Conservation (phyloP, 2,329 filamentous ascomycete genomes). For the Colletotrichum sp. region DNA sequence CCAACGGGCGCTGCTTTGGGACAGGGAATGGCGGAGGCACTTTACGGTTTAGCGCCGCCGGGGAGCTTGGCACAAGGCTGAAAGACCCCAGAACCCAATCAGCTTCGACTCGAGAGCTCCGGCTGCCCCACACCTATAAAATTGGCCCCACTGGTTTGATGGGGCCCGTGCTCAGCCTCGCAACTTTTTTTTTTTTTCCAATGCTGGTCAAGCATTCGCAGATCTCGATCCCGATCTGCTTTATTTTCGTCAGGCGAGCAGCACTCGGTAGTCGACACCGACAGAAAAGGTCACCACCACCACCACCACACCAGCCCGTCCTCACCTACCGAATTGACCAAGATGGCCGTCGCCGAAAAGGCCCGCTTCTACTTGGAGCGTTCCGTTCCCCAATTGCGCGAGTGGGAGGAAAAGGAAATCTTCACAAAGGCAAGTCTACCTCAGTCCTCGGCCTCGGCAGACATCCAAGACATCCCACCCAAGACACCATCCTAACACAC, state of each 20-base stretch:
- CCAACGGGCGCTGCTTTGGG: not conserved
- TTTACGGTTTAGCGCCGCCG: not conserved
- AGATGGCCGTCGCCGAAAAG: conserved; percentile 76
- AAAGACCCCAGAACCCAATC: not conserved
- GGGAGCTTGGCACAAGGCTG: conserved; percentile 15
- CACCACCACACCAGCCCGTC: not conserved
- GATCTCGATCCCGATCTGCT: not conserved
- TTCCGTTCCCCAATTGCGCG: conserved; percentile 87
- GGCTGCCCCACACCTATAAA: not conserved
- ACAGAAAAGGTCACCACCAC: not conserved
- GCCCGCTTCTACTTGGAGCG: conserved; percentile 95
- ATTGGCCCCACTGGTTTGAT: conserved; percentile 12
- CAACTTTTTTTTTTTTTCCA: conserved; percentile 25
- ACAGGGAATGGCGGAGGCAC: not conserved
- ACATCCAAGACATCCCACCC: not conserved
- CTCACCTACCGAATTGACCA: not conserved
- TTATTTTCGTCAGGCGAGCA: not conserved
- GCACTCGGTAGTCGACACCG: not conserved
- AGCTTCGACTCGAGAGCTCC: not conserved
- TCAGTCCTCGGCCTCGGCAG: not conserved
- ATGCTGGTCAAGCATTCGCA: not conserved
- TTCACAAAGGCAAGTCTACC: conserved; percentile 67
- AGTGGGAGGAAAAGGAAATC: conserved; percentile 90
- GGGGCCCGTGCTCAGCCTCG: conserved; percentile 19
- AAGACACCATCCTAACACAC: conserved; percentile 4